Percentiles rank a stretch among this genome's conserved stretches.
Conservation (phyloP, 2,329 filamentous ascomycete species). For the Myotisia sp. region DNA sequence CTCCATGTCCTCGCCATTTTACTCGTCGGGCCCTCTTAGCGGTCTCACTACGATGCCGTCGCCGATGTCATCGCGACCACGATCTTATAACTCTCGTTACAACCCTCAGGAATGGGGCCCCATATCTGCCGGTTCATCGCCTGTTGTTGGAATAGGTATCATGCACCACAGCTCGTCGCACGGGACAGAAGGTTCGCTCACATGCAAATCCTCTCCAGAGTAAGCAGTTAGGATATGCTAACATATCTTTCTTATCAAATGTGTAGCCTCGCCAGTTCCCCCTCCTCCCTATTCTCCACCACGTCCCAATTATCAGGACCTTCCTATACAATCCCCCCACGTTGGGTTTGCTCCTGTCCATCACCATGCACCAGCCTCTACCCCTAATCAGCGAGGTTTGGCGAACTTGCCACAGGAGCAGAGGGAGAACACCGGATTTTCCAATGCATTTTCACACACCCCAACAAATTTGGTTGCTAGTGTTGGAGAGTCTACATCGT, state of each 20-base stretch:
- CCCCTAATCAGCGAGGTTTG: conserved; percentile 3
- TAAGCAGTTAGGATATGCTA: too few relatives aligned
- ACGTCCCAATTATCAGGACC: conserved; percentile 4
- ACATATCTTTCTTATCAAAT: background rate
- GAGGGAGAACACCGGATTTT: conserved; percentile 2
- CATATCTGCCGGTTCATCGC: conserved; percentile 15
- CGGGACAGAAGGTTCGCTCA: too few relatives aligned
- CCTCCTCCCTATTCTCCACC: conserved; percentile 14
- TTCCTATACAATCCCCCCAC: conserved; percentile 6
- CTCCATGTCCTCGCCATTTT: conserved; percentile 21
- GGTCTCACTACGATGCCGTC: conserved; percentile 22
- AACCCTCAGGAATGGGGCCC: conserved; percentile 38
- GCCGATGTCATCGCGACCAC: conserved; percentile 31
- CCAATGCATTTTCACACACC: background rate
- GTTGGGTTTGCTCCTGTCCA: conserved; percentile 4
- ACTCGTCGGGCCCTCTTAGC: conserved; percentile 20
- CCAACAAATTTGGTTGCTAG: too few relatives aligned
- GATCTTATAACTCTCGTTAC: conserved; percentile 31
- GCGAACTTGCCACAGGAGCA: background rate
- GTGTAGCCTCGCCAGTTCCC: conserved; percentile 15
- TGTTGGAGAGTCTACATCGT: too few relatives aligned
- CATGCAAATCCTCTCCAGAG: too few relatives aligned
- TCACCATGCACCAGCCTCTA: conserved; percentile 4
- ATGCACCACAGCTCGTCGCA: conserved; percentile 4
- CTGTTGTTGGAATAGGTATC: conserved; percentile 8